Percentiles rank a stretch among this genome's conserved stretches.
These are phyloP conservation scores for Warburgia ugandensis DNA, from an alignment of 164 flowering plant species.

Conservation along the genomic window DNA sequence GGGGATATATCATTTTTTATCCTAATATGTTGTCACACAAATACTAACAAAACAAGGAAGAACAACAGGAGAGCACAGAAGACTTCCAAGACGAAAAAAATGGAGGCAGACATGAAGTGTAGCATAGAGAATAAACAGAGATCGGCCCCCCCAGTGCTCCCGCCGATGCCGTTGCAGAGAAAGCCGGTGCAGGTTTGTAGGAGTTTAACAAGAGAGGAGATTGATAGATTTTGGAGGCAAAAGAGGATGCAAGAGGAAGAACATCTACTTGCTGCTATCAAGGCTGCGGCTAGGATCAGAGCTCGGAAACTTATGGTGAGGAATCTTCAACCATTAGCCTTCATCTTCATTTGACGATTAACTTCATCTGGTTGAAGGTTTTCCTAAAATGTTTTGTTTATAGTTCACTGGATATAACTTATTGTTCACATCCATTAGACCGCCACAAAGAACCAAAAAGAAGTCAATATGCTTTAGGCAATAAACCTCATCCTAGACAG, in stretches of 20 bases:
- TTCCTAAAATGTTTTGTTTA: too few relatives aligned
- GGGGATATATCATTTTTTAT: background rate
- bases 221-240: conserved; percentile 59
- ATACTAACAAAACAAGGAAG: too few relatives aligned
- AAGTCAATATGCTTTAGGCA: too few relatives aligned
- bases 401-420: too few relatives aligned
- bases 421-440: too few relatives aligned
- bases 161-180: conserved; percentile 9
- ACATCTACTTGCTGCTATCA: conserved; percentile 63
- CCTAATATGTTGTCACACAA: too few relatives aligned
- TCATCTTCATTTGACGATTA: background rate
- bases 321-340: background rate
- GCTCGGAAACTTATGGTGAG: conserved; percentile 55
- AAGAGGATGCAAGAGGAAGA: conserved; percentile 65
- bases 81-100: conserved; percentile 10
- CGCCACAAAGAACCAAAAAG: too few relatives aligned
- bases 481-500: too few relatives aligned
- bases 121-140: conserved; percentile 5
- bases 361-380: too few relatives aligned
- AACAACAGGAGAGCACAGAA: background rate
- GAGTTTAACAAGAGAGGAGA: conserved; percentile 65
- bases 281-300: conserved; percentile 69
- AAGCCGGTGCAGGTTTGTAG: conserved; percentile 5
- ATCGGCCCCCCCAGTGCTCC: conserved; percentile 27
- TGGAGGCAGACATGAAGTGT: conserved; percentile 9